phyloP scores from a whole-genome alignment of 257 asterid species.

The Thymus quinquecostatus region DNA sequence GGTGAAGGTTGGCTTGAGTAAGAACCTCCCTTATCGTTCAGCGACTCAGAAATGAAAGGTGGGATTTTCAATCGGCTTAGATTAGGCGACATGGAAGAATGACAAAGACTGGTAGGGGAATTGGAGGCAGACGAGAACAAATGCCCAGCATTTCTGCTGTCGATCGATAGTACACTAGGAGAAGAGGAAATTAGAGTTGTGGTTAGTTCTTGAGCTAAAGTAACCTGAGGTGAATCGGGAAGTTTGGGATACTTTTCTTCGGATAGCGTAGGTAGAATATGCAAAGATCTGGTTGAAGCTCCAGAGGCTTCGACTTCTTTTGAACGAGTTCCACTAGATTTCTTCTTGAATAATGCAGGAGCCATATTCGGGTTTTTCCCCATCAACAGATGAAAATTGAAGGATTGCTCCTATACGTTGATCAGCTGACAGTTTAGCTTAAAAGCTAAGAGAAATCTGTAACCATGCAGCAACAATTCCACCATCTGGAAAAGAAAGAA shows the following conservation, averaged over 20 bases:
- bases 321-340: constrained; percentile 45
- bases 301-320: constrained; percentile 51
- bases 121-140: constrained; percentile 52
- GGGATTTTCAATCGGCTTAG: constrained; percentile 29
- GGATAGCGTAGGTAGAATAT: constrained; percentile 45
- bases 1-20: constrained; percentile 36
- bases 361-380: constrained; percentile 50
- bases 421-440: constrained; percentile 16
- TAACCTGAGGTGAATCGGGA: constrained; percentile 57
- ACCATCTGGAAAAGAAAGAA: constrained; percentile 24
- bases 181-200: constrained; percentile 37
- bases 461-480: constrained; percentile 1
- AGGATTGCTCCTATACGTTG: background rate
- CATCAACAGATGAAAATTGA: constrained; percentile 38
- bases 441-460: constrained; percentile 8
- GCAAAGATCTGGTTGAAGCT: constrained; percentile 49
- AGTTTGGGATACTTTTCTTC: constrained; percentile 53
- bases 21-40: constrained; percentile 35
- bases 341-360: constrained; percentile 56
- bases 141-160: constrained; percentile 43
- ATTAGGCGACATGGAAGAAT: constrained; percentile 42
- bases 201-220: constrained; percentile 47
- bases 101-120: constrained; percentile 33
- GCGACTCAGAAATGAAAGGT: constrained; percentile 47
- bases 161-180: constrained; percentile 39